Evolutionary conservation across 805 yeast genomes (phyloP), one percentile per base, ranked within the genome.

Genomic region (Wickerhamomyces bisporus): DNA sequence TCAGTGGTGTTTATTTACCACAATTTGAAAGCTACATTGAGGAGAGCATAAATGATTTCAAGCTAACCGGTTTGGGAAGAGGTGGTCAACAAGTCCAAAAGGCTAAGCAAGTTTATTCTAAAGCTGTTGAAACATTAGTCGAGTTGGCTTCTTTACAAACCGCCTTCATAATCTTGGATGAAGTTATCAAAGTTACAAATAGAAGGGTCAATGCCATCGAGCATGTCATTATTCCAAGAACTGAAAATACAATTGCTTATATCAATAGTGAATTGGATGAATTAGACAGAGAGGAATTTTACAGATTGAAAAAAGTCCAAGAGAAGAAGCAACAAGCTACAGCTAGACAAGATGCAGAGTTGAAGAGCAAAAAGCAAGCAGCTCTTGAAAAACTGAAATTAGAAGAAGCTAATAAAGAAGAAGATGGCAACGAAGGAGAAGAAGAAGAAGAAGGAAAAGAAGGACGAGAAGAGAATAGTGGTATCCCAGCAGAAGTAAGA

Each of bases 171-270:
- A 91, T 91, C 49, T 75, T 91, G 55, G 98, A 93, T 65, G 98
- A 91, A 63, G 98, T 91, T 42, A 93, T 91, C 62, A 93, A 93
- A 64, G 96, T 93, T 43, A 91, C 98, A 38, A 91, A 91, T 65
- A 79, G 98, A 70, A 86, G 98, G 73, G 98, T 91, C 56, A 91
- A 91, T 61, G 98, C 98, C 45, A 91, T 91, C 64, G 98, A 91
- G 68, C 98, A 91, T 58, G 98, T 91, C 32, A 89, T 91, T 54
- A 91, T 91, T 44, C 98, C 98, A 50, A 78, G 98, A 65, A 93
- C 98, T 2, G 97, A 93, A 63, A 91, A 91, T 65, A 91, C 98
- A 21, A 91, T 91, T 55, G 68, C 73, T 38, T 79, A 91, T 66
- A 91, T 91, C 70, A 89, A 88, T 63, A 85, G 96, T 25, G 98